Base-by-base conservation (phyloP, 1,139 yeast genomes). In the Debaryomyces singareniensis region DNA sequence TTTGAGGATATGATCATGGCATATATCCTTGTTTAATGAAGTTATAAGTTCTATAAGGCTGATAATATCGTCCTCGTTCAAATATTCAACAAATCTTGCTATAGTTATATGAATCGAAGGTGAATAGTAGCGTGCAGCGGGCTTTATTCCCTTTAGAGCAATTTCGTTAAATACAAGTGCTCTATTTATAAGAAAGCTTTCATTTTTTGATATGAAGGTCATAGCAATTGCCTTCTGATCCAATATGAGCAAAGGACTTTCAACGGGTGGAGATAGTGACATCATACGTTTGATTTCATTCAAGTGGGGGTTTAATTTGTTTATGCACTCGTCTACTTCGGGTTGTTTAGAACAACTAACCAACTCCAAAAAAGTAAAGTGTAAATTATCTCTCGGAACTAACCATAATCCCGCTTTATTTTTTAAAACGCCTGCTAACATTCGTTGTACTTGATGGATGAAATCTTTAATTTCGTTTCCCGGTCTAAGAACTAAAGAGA, bases 401-500 rank as follows among this genome's bases (percentile, higher is more conserved):
- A 18, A 18, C 21, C 21, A 18, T n/a, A 18, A 18, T 18, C 9
- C 21, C n/a, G 7, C 21, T 7, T n/a, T 18, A 18, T 18, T n/a
- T n/a, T 7, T 18, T 3, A 27, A 16, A 18, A 16, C 18, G 4
- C 11, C 9, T 14, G 10, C n/a, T 4, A 27, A 15, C 9, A n/a
- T 13, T 7, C 14, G 4, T 20, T 27, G 29, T 9, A 27, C 13
- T n/a, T 13, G 11, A 5, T 13, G 11, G 15, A 27, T 27, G 13
- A 20, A 18, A 5, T 20, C 15, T 13, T 13, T 27, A 13, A 27
- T 12, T 11, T 13, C 24, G 12, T 13, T 15, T 15, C 13, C 7
- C 4, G 29, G 29, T 3, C 29, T 20, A n/a, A 24, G 13, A 13
- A 27, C 11, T 3, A 27, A 18, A 13, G 23, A 18, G 16, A 18